Conservation (phyloP, 148 eudicot genomes). For the Persicaria tinctoria region DNA sequence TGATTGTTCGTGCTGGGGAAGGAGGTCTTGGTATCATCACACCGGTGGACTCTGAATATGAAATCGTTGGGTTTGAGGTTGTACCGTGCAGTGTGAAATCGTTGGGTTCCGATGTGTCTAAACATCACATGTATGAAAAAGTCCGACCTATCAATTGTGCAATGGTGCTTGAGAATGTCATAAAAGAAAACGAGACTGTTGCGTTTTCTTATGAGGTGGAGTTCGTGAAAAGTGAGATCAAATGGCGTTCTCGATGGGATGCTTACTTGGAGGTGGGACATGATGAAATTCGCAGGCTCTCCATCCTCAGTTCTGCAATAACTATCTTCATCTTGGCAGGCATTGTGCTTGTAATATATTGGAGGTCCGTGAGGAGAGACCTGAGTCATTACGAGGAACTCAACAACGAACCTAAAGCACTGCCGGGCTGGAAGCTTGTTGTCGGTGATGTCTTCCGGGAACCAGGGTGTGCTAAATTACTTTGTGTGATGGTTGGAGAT, state of each 20-base stretch:
- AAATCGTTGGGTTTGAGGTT: conserved; percentile 66
- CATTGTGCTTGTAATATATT: conserved; percentile 52
- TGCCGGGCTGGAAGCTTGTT: conserved; percentile 75
- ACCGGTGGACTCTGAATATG: conserved; percentile 39
- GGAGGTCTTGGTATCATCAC: conserved; percentile 54
- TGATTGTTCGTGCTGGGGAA: conserved; percentile 60
- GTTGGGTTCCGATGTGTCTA: conserved; percentile 42
- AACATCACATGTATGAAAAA: conserved; percentile 45
- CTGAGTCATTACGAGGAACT: conserved; percentile 52
- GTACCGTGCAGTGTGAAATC: conserved; percentile 54
- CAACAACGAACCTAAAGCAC: conserved; percentile 66
- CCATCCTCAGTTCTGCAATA: conserved; percentile 54
- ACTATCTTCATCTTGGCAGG: conserved; percentile 60
- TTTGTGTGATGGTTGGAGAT: conserved; percentile 67
- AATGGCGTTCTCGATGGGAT: conserved; percentile 74
- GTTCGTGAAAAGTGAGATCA: conserved; percentile 52
- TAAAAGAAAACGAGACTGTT: conserved; percentile 42
- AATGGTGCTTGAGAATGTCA: conserved; percentile 32
- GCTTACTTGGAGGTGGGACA: conserved; percentile 66
- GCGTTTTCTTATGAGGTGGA: conserved; percentile 58
- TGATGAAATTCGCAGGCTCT: conserved; percentile 55
- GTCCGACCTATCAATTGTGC: conserved; percentile 43
- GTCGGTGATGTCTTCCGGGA: conserved; percentile 66
- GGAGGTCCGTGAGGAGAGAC: conserved; percentile 60
- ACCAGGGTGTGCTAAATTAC: conserved; percentile 38